Base-by-base conservation (phyloP, 345 rosid species). In the Cardiospermum halicacabum region DNA sequence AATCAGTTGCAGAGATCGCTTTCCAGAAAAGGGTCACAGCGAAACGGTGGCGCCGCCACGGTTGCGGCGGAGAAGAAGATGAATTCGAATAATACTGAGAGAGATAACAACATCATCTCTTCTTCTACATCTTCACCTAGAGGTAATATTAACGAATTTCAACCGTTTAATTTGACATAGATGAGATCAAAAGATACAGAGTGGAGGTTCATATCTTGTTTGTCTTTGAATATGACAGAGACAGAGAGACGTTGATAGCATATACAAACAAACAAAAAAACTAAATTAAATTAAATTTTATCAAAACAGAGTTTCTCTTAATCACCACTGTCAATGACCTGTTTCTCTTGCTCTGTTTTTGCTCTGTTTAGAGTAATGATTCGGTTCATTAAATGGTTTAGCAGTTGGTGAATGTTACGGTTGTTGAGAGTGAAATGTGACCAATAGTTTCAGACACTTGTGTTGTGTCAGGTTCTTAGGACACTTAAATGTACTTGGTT, bases 1-100 rank as follows among this genome's bases (percentile, higher is more conserved):
- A 30, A 61, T 64, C 77, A 81, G 82, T 71, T 87, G 84, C 92
- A 90, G 89, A 85, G 84, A 79, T 82, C 68, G 72, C 78, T 84
- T 54, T 86, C 97, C 51, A 80, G 88, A 67, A 93, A 90, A 77
- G 93, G 91, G 76, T 71, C 85, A 15, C 69, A 53, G 48, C 85
- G 94, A 32, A 75, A 76, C 37, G 61, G 62, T 50, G 87, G 60
- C 19, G 70, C 58, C 27, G 85, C 24, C 7, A 19, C 24, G 24
- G 49, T 21, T 1, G 49, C 49, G 8, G 49, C 51, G 2, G 51
- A 83, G 69, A 79, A 79, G 73, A 87, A 81, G 69, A 68, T 68
- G 12, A 73, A 72, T 53, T 70, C 69, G 19, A 80, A 74, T 69
- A 37, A 79, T n/a, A 78, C 70, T 65, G 87, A 81, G 45, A 78